Evolutionary conservation across 1,284 basidiomycete genomes (phyloP).

Genomic region (Ustilago loliicola): DNA sequence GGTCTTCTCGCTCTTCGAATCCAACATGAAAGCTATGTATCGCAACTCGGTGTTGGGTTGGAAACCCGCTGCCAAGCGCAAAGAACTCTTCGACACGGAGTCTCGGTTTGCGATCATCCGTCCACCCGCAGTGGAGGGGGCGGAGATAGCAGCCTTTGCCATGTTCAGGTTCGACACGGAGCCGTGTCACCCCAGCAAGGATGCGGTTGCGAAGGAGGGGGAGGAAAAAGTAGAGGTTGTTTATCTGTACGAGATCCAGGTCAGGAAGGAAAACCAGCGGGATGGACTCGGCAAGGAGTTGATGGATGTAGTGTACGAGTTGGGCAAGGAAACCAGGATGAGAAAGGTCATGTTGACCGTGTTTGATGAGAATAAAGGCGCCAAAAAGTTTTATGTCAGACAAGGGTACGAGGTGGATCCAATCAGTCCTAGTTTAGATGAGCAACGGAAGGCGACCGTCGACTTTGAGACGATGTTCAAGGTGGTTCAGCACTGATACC

Average conservation of each 20-base stretch:
- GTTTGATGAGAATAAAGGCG: slow-evolving; percentile 40
- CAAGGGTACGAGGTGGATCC: slow-evolving; percentile 73
- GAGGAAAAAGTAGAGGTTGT: slow-evolving; percentile 39
- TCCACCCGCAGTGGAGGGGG: slow-evolving; percentile 23
- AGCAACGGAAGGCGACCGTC: slow-evolving; percentile 1
- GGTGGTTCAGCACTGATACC: too few species aligned
- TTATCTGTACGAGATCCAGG: slow-evolving; percentile 53
- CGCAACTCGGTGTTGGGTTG: slow-evolving; percentile 38
- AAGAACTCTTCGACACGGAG: slow-evolving; percentile 34
- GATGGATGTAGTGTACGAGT: slow-evolving; percentile 26
- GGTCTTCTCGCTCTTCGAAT: slow-evolving; percentile 42
- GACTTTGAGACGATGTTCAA: slow-evolving; percentile 50
- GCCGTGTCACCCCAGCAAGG: slow-evolving; percentile 7
- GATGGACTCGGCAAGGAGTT: slow-evolving; percentile 40
- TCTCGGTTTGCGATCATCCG: slow-evolving; percentile 46
- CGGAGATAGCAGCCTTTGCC: slow-evolving; percentile 39
- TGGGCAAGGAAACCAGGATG: slow-evolving; percentile 18
- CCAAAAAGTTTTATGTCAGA: slow-evolving; percentile 32
- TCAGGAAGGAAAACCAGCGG: slow-evolving; percentile 25
- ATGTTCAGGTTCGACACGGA: slow-evolving; percentile 54
- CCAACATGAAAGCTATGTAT: slow-evolving; percentile 55
- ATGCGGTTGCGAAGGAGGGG: slow-evolving; percentile 13
- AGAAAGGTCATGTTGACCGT: slow-evolving; percentile 49
- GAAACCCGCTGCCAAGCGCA: slow-evolving; percentile 34
- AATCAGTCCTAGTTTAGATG: slow-evolving; percentile 22